Conservation (phyloP, 768 basidiomycete genomes). For the Boletales sp. region DNA sequence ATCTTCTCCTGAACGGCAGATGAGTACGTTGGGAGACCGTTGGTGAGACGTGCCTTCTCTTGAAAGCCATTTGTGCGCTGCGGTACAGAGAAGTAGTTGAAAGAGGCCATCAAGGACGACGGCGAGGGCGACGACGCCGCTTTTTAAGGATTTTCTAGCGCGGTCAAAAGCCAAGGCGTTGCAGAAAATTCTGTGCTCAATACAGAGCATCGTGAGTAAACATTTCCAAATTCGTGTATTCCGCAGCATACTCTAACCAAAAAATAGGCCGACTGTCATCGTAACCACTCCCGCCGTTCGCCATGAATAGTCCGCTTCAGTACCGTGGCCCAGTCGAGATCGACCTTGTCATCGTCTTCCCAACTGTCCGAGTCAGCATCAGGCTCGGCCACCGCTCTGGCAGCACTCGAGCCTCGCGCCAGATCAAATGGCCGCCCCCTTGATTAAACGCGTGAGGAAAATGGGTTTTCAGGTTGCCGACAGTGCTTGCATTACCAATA, state of each 20-base stretch:
- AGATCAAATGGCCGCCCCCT: too few species aligned
- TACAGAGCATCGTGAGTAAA: constrained; percentile 16
- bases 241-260: constrained; percentile 14
- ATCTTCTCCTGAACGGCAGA: constrained; percentile 67
- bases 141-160: constrained; percentile 5
- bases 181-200: constrained; percentile 15
- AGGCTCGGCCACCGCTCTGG: too few species aligned
- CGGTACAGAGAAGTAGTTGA: constrained; percentile 44
- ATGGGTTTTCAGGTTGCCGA: too few species aligned
- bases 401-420: too few species aligned
- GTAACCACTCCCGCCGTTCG: constrained; percentile 68
- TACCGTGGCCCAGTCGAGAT: constrained; percentile 69
- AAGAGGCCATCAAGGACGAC: constrained; percentile 38
- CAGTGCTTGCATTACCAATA: constrained; percentile 53
- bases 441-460: too few species aligned
- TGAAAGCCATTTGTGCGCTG: constrained; percentile 45
- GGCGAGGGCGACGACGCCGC: constrained; percentile 17
- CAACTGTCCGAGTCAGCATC: too few species aligned
- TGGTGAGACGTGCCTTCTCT: constrained; percentile 40
- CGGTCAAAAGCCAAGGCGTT: not conserved
- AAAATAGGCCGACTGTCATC: constrained; percentile 10
- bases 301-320: constrained; percentile 47
- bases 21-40: constrained; percentile 43
- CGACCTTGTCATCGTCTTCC: constrained; percentile 34
- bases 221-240: constrained; percentile 23